phyloP scores from a whole-genome alignment of 495 filamentous ascomycete genomes.

The Annulohypoxylon bovei region DNA sequence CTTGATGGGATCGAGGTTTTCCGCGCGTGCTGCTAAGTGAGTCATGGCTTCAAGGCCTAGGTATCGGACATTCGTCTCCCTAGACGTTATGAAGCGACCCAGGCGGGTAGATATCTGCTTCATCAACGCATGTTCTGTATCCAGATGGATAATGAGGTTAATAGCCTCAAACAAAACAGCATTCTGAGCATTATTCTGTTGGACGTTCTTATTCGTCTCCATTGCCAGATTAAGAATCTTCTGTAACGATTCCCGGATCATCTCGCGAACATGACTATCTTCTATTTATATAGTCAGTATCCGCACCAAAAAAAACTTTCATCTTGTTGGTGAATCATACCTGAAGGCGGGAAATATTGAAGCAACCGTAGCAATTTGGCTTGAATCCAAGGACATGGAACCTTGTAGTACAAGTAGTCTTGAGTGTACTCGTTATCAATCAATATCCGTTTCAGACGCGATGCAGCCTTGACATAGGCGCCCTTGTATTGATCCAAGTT shows the following conservation, averaged over 20 bases:
- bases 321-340: constrained; percentile 59
- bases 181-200: constrained; percentile 99
- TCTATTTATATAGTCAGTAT: constrained; percentile 62
- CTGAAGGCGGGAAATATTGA: constrained; percentile 96
- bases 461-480: constrained; percentile 91
- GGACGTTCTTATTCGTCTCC: constrained; percentile 96
- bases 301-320: not conserved
- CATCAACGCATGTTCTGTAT: constrained; percentile 95
- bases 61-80: constrained; percentile 98
- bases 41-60: constrained; percentile 98
- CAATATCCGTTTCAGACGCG: constrained; percentile 85
- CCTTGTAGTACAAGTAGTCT: constrained; percentile 98
- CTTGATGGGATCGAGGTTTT: constrained; percentile 97
- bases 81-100: constrained; percentile 94
- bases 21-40: constrained; percentile 92
- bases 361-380: constrained; percentile 90
- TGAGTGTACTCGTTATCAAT: constrained; percentile 86
- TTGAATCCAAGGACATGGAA: constrained; percentile 98
- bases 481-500: constrained; percentile 93
- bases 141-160: constrained; percentile 98
- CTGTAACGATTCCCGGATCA: constrained; percentile 91
- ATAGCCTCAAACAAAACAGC: constrained; percentile 98
- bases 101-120: constrained; percentile 94
- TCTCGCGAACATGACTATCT: constrained; percentile 87
- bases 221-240: constrained; percentile 89